Conservation (phyloP, 345 rosid genomes). For the Raphanus raphanistrum region DNA sequence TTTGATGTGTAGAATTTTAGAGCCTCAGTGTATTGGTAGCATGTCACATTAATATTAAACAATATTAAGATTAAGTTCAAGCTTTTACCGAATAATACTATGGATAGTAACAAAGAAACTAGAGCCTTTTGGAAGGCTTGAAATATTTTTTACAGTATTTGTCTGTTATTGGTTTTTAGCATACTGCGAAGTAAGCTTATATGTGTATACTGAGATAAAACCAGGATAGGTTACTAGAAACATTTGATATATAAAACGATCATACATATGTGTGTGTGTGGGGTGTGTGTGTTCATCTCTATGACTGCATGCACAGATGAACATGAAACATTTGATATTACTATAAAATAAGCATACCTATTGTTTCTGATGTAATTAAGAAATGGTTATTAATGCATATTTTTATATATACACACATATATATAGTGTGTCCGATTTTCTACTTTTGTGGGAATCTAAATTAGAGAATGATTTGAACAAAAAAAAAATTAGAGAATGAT, state of each 20-base stretch:
- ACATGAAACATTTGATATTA: neutral
- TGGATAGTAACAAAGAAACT: neutral
- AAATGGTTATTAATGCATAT: too few relatives aligned
- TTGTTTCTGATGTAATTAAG: too few relatives aligned
- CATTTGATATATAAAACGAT: too few relatives aligned
- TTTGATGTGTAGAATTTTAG: neutral
- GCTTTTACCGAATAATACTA: neutral
- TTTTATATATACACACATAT: too few relatives aligned
- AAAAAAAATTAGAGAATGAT: neutral
- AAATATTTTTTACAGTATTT: neutral
- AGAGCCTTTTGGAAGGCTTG: constrained; percentile 16
- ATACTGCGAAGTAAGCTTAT: neutral
- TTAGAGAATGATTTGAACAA: neutral
- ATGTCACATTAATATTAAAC: neutral
- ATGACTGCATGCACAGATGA: neutral
- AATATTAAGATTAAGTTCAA: neutral
- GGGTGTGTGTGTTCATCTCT: too few relatives aligned
- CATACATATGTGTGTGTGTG: too few relatives aligned
- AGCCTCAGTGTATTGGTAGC: neutral
- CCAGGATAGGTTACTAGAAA: too few relatives aligned
- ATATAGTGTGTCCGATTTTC: neutral
- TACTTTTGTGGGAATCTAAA: constrained; percentile 17
- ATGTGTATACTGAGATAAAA: too few relatives aligned
- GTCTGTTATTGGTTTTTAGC: neutral
- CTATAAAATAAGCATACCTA: too few relatives aligned